Evolutionary conservation across 495 filamentous ascomycete species (phyloP), one percentile per base, ranked within the genome.

Genomic region (Venustampulla echinocandica): DNA sequence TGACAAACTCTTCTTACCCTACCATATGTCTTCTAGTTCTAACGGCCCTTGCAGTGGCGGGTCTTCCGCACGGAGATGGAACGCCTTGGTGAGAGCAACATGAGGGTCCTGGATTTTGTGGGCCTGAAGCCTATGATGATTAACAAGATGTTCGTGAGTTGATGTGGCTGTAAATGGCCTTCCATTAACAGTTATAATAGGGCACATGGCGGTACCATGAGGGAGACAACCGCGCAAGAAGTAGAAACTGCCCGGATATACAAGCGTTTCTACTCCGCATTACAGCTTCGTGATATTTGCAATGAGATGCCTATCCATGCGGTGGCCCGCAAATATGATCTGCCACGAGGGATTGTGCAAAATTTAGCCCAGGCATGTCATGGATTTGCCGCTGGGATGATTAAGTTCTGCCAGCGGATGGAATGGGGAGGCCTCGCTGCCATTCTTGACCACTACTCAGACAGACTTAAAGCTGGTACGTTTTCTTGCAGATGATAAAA

Each of bases 251-350:
- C 74, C 2, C 73, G 78, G 10, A 75, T 84, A 27, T 87, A 90
- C 56, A 75, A 76, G n/a, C 76, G 85, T 14, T 87, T 87, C 54
- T 92, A 87, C 55, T 68, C 83, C 14, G 83, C 86, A 10, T 74
- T 92, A 35, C 87, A 90, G 57, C 76, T 92, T 27, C 80, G 86
- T 15, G 84, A 90, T 55, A 64, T 92, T 24, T 87, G 85, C 62
- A 90, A 88, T 55, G 86, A 90, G 49, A 68, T 77, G 18, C 86
- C 86, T 1, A 70, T 90, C 5, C 75, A 84, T 43, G 59, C 67
- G 1, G 82, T 92, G 25, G 79, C 85, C 1, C 62, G 61, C 14
- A 84, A 85, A 50, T 90, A 86, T 56, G 74, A 75, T 15, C 76
- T 77, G 41, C 77, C 81, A 7, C 75, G 84, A 23, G 86, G 86